These are phyloP conservation scores for Chaetoscypha palmicola DNA, from an alignment of 2,329 filamentous ascomycete genomes.

Conservation along the genomic window DNA sequence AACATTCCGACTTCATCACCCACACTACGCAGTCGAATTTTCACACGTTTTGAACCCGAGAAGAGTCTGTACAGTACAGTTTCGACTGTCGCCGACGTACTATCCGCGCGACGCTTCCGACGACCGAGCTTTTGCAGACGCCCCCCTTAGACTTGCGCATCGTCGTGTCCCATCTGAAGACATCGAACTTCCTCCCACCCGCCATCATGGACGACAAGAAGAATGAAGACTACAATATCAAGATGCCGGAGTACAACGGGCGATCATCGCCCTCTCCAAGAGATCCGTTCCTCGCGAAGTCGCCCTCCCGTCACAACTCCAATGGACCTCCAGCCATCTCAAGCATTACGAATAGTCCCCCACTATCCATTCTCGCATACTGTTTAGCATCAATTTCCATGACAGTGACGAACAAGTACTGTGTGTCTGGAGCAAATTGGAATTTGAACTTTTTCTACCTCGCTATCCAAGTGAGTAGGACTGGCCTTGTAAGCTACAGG, in stretches of 20 bases:
- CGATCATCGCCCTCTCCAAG: slow-evolving; percentile 31
- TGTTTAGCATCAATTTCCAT: slow-evolving; percentile 96
- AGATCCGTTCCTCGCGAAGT: slow-evolving; percentile 33
- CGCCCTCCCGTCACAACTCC: slow-evolving; percentile 29
- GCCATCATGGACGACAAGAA: slow-evolving; percentile 77
- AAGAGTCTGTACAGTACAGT: not conserved
- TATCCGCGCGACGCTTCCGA: slow-evolving; percentile 1
- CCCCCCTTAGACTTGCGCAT: slow-evolving; percentile 16
- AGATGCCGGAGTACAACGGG: slow-evolving; percentile 45
- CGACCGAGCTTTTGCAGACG: not conserved
- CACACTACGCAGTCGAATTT: not conserved
- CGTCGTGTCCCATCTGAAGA: no score
- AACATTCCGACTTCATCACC: slow-evolving; percentile 4
- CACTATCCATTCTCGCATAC: slow-evolving; percentile 78
- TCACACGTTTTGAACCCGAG: not conserved
- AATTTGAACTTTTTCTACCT: slow-evolving; percentile 97
- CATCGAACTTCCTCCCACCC: no score
- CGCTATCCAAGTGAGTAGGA: slow-evolving; percentile 71
- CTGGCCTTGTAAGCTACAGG: slow-evolving; percentile 1
- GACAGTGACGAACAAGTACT: slow-evolving; percentile 99
- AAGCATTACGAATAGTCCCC: slow-evolving; percentile 64
- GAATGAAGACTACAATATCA: slow-evolving; percentile 71
- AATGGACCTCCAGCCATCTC: slow-evolving; percentile 20
- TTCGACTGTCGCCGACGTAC: not conserved
- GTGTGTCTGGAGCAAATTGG: slow-evolving; percentile 82